Evolutionary conservation across 805 yeast species (phyloP).

Genomic region (Monosporozyma siamensis): DNA sequence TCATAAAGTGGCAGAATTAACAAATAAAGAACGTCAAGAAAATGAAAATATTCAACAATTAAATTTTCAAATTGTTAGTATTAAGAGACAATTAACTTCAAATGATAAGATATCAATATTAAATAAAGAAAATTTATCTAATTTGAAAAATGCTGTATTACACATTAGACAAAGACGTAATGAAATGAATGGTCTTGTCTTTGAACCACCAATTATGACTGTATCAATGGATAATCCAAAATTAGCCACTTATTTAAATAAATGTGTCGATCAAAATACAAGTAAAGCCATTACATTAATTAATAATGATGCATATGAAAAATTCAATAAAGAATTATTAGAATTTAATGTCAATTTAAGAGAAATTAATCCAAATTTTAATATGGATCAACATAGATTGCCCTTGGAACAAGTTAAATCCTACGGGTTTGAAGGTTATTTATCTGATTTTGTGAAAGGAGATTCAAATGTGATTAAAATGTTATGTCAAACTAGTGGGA

Average conservation of each 20-base stretch:
- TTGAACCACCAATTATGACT: conserved; percentile 68
- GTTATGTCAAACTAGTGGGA: conserved; percentile 48
- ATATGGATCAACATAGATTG: conserved; percentile 8
- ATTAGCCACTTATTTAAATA: conserved; percentile 49
- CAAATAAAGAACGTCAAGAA: conserved; percentile 27
- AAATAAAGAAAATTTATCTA: conserved; percentile 28
- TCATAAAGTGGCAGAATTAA: conserved; percentile 18
- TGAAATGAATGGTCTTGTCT: conserved; percentile 38
- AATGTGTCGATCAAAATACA: conserved; percentile 44
- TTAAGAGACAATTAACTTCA: conserved; percentile 34
- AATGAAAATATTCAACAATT: conserved; percentile 35
- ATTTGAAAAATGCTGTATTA: conserved; percentile 28
- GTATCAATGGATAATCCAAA: conserved; percentile 43
- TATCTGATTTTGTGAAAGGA: conserved; percentile 63
- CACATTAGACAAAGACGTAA: conserved; percentile 29
- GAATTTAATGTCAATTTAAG: conserved; percentile 48
- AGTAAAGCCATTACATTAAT: conserved; percentile 56
- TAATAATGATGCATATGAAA: conserved; percentile 40
- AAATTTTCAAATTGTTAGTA: conserved; percentile 27
- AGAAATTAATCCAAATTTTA: conserved; percentile 28
- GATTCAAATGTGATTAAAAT: conserved; percentile 62
- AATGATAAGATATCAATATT: conserved; percentile 46
- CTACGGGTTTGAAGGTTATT: conserved; percentile 73
- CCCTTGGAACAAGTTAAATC: conserved; percentile 31
- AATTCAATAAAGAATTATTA: conserved; percentile 36